Conservation (phyloP, 371 early-diverging fungal species). For the Actinomortierella wolfii region DNA sequence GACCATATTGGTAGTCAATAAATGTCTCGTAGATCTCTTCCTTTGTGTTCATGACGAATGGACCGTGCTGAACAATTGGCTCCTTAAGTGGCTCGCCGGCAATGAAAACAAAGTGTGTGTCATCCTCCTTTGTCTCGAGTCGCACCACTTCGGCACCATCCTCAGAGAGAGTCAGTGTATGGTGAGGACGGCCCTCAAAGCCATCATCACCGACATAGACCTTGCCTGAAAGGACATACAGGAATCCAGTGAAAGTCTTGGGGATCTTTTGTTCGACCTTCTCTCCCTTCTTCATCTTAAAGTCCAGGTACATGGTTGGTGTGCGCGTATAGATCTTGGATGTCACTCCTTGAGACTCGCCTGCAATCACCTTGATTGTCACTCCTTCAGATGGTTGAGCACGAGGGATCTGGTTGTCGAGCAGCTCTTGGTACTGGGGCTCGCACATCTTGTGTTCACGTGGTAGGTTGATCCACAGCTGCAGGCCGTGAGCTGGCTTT, state of each 20-base stretch:
- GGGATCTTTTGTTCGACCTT: conserved; percentile 61
- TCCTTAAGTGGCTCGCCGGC: conserved; percentile 59
- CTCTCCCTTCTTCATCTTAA: conserved; percentile 57
- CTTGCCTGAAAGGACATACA: conserved; percentile 68
- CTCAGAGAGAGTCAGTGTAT: conserved; percentile 55
- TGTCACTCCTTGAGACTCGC: conserved; percentile 64
- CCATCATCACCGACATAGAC: conserved; percentile 55
- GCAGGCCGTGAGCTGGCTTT: conserved; percentile 64
- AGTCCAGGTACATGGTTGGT: conserved; percentile 77
- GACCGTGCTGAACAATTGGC: conserved; percentile 59
- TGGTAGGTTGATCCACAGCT: conserved; percentile 88
- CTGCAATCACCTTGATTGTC: conserved; percentile 79
- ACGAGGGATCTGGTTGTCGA: conserved; percentile 55
- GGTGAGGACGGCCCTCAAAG: conserved; percentile 57
- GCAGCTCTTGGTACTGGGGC: conserved; percentile 82
- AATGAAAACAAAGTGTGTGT: conserved; percentile 63
- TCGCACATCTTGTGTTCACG: conserved; percentile 75
- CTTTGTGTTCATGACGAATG: conserved; percentile 66
- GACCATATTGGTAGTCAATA: conserved; percentile 48
- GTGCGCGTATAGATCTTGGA: conserved; percentile 67
- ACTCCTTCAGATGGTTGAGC: conserved; percentile 54
- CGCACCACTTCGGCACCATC: conserved; percentile 50
- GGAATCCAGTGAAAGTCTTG: conserved; percentile 61
- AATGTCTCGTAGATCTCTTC: conserved; percentile 60
- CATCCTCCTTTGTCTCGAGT: conserved; percentile 56